Percentiles rank a stretch among this genome's conserved stretches.
Evolutionary conservation across 176 grass and related monocot genomes (phyloP).

Genomic region (Typha latifolia): DNA sequence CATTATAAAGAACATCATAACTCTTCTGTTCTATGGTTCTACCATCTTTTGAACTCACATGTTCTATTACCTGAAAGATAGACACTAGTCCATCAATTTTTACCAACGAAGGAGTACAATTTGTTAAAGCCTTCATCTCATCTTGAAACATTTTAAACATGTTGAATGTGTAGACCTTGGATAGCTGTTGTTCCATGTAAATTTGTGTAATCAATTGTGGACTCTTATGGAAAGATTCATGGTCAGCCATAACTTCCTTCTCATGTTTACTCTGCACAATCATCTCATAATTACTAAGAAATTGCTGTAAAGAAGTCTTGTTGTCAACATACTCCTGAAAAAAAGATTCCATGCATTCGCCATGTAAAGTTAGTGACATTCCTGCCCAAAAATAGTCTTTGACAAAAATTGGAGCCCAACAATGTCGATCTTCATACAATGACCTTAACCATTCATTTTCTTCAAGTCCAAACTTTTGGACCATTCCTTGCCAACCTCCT

Average conservation of each 20-base stretch:
- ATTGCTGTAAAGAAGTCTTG: slow-evolving; percentile 10
- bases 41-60: slow-evolving; percentile 9
- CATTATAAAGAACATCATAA: slow-evolving; percentile 1
- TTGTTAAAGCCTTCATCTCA: slow-evolving; percentile 8
- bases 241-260: slow-evolving; percentile 12
- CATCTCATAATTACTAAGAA: slow-evolving; percentile 18
- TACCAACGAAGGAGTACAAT: neutral
- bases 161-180: slow-evolving; percentile 3
- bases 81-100: neutral
- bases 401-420: slow-evolving; percentile 11
- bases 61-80: slow-evolving; percentile 8
- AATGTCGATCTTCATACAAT: slow-evolving; percentile 4
- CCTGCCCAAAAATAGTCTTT: slow-evolving; percentile 17
- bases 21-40: neutral
- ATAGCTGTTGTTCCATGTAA: slow-evolving; percentile 19
- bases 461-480: slow-evolving; percentile 6
- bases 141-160: slow-evolving; percentile 21
- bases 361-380: slow-evolving; percentile 11
- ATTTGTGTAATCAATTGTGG: slow-evolving; percentile 5
- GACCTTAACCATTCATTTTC: slow-evolving; percentile 17
- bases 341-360: slow-evolving; percentile 11
- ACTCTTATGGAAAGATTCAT: slow-evolving; percentile 5
- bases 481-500: slow-evolving; percentile 7
- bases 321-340: slow-evolving; percentile 11
- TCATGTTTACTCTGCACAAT: slow-evolving; percentile 13